These are phyloP conservation scores for Populus tremula DNA, from an alignment of 345 rosid species.

Conservation along the genomic window DNA sequence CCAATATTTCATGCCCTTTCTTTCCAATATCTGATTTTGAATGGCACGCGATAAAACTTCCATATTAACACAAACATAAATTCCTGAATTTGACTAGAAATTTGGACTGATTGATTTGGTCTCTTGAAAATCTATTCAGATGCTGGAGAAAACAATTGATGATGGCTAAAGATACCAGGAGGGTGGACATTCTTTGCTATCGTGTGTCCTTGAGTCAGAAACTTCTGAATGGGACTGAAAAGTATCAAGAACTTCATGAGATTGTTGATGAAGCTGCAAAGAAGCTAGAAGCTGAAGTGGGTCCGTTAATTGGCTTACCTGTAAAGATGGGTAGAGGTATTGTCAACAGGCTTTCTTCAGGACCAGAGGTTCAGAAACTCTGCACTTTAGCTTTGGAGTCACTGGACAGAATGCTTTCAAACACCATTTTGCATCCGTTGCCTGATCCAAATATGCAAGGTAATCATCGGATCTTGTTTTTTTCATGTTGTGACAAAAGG, in stretches of 20 bases:
- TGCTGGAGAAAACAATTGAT: conserved; percentile 92
- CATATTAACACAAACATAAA: neutral
- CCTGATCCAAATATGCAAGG: conserved; percentile 36
- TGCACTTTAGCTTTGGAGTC: conserved; percentile 64
- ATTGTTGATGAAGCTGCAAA: conserved; percentile 68
- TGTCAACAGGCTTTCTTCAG: conserved; percentile 79
- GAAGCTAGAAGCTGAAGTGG: conserved; percentile 84
- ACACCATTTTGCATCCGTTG: conserved; percentile 16
- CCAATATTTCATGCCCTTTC: neutral
- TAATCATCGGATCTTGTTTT: conserved; percentile 17
- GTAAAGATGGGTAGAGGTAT: conserved; percentile 87
- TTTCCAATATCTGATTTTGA: neutral
- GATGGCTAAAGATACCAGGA: conserved; percentile 68
- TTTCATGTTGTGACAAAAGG: neutral
- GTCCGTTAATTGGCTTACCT: conserved; percentile 73
- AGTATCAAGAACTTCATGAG: conserved; percentile 44
- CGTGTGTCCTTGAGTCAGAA: conserved; percentile 76
- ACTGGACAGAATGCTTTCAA: conserved; percentile 53
- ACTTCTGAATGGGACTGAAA: conserved; percentile 61
- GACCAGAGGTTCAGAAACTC: conserved; percentile 68
- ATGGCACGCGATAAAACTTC: neutral
- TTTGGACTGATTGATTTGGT: neutral
- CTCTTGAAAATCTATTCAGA: conserved; percentile 46
- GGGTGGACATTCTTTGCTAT: conserved; percentile 83
- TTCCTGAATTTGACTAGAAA: neutral